Evolutionary conservation across 2,329 filamentous ascomycete species (phyloP).

Genomic region (Monosporascus cannonballus): DNA sequence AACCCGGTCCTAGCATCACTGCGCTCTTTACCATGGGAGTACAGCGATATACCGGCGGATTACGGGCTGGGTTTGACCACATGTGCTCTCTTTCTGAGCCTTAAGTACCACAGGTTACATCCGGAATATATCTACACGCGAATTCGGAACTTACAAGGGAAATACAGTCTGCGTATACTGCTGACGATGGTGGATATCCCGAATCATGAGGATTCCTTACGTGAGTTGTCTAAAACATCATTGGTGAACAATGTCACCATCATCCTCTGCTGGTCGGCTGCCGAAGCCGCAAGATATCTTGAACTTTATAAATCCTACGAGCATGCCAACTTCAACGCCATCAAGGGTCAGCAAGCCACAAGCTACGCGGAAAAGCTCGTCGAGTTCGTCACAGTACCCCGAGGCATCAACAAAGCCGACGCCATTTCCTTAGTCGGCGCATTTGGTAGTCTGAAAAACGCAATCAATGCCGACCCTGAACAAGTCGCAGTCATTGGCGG

Average conservation of each 20-base stretch:
- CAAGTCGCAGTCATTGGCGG: conserved; percentile 79
- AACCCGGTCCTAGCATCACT: conserved; percentile 87
- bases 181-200: conserved; percentile 91
- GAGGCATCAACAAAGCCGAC: conserved; percentile 91
- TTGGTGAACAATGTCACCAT: conserved; percentile 89
- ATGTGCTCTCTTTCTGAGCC: conserved; percentile 84
- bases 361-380: conserved; percentile 82
- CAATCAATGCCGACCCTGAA: conserved; percentile 82
- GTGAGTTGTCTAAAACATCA: conserved; percentile 87
- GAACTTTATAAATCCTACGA: conserved; percentile 95
- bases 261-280: conserved; percentile 88
- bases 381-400: conserved; percentile 86
- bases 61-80: conserved; percentile 84
- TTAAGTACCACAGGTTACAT: conserved; percentile 96
- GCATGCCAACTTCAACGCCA: conserved; percentile 71
- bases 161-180: conserved; percentile 80
- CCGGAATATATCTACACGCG: conserved; percentile 97
- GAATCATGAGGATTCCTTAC: conserved; percentile 85
- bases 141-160: conserved; percentile 76
- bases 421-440: conserved; percentile 84
- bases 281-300: conserved; percentile 88
- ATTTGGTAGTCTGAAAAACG: conserved; percentile 82
- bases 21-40: conserved; percentile 85
- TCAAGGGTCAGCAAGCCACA: conserved; percentile 77
- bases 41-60: conserved; percentile 92